phyloP scores from a whole-genome alignment of 805 yeast genomes.

The Yamadazyma kitorensis region DNA sequence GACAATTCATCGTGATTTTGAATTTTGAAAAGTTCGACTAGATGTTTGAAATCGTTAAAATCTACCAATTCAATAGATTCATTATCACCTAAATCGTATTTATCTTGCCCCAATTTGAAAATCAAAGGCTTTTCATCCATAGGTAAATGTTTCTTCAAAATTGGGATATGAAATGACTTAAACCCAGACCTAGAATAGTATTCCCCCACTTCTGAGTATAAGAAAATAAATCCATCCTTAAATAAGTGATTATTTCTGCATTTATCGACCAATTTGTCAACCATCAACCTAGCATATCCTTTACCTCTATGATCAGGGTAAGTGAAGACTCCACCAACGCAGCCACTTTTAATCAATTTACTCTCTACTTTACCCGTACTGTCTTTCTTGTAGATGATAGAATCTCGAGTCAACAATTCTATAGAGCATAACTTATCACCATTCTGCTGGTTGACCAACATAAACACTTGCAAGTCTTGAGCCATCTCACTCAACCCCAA shows the following conservation, averaged over 20 bases:
- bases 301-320: slow-evolving; percentile 33
- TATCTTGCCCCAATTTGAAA: slow-evolving; percentile 1
- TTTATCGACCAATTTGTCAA: slow-evolving; percentile 31
- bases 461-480: slow-evolving; percentile 19
- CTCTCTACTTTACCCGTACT: slow-evolving; percentile 7
- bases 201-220: slow-evolving; percentile 45
- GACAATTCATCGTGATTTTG: slow-evolving; percentile 19
- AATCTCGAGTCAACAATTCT: slow-evolving; percentile 31
- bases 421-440: slow-evolving; percentile 27
- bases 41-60: slow-evolving; percentile 29
- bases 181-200: slow-evolving; percentile 39
- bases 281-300: slow-evolving; percentile 39
- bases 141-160: slow-evolving; percentile 14
- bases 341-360: slow-evolving; percentile 22
- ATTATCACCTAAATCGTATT: neutral
- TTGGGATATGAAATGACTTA: slow-evolving; percentile 34
- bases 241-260: slow-evolving; percentile 23
- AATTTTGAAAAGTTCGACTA: slow-evolving; percentile 19
- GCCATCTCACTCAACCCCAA: slow-evolving; percentile 20
- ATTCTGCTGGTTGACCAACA: slow-evolving; percentile 19
- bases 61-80: neutral
- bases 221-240: slow-evolving; percentile 31
- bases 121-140: neutral
- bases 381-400: slow-evolving; percentile 26
- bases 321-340: slow-evolving; percentile 43